Base-by-base conservation (phyloP, 2,329 filamentous ascomycete genomes). In the Leptosphaerulina australis region DNA sequence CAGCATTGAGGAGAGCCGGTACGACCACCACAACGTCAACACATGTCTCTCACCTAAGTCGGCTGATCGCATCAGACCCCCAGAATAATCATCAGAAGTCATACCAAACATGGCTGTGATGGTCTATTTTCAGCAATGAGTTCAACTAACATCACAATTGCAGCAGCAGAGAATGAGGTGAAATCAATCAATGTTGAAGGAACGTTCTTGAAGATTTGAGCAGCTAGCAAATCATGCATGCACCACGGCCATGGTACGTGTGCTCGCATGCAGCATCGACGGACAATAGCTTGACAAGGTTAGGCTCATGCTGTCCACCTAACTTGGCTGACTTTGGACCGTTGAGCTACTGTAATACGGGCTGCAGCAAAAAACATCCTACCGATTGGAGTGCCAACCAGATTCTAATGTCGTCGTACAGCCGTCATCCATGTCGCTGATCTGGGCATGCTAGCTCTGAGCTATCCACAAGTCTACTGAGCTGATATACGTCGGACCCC, bases 1-100 rank as follows among this genome's bases (percentile, higher is more conserved):
- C 44, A 44, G 41, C 48, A 40, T 15, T 46, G 50, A 44, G 50
- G 50, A 53, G 50, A 53, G 38, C 50, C 50, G 50, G 25, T 29
- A 44, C 34, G 22, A 48, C 44, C 24, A 38, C 28, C 17, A 47
- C 44, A 53, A 44, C 44, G 50, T 48, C 50, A 44, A 53, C 44
- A 48, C 38, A 53, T 25, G 38, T 17, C n/a, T 20, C 25, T 34
- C 25, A 24, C 8, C 26, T 34, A 40, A 44, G 21, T 21, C 36
- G 40, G 48, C 48, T 51, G 37, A 51, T 37, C 17, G 37, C 12
- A 37, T 9, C 21, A 46, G 14, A 20, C n/a, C n/a, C n/a, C n/a
- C n/a, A n/a, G n/a, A n/a, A n/a, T n/a, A n/a, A n/a, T n/a, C 36
- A 34, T 46, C 22, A 33, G 36, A 43, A 51, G 36, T 45, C 48